Evolutionary conservation across 1,139 yeast species (phyloP).

Genomic region (Meyerozyma sp.): DNA sequence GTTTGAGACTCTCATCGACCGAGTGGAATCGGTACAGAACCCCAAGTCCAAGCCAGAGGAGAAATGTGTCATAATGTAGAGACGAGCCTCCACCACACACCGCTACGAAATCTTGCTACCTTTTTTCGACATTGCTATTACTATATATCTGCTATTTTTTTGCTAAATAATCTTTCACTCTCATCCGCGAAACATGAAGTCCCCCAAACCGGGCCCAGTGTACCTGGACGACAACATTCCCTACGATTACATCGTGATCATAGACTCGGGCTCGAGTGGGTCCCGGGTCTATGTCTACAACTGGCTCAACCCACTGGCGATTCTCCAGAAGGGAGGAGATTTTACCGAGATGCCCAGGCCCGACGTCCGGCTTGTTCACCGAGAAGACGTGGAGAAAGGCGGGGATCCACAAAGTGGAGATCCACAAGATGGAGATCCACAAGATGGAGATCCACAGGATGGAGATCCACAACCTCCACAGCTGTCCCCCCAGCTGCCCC

Average conservation of each 20-base stretch:
- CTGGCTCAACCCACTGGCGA: slow-evolving; percentile 50
- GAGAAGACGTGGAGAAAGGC: slow-evolving; percentile 2
- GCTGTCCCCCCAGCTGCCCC: no score
- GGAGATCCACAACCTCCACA: no score
- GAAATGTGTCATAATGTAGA: slow-evolving; percentile 25
- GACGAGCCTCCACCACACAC: background rate
- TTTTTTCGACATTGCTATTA: background rate
- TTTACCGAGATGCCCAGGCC: background rate
- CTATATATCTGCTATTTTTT: background rate
- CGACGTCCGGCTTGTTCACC: background rate
- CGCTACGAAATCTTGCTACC: background rate
- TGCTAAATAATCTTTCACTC: background rate
- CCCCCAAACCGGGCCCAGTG: slow-evolving; percentile 21
- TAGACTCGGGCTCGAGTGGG: slow-evolving; percentile 84
- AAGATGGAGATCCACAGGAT: background rate
- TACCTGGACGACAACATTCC: slow-evolving; percentile 35
- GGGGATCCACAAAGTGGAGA: background rate
- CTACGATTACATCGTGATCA: slow-evolving; percentile 62
- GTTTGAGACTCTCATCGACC: slow-evolving; percentile 62
- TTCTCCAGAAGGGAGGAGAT: slow-evolving; percentile 12
- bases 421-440: no score
- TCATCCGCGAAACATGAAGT: background rate
- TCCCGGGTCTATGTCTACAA: slow-evolving; percentile 69
- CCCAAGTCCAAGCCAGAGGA: slow-evolving; percentile 35
- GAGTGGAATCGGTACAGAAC: slow-evolving; percentile 60